Evolutionary conservation across 257 asterid genomes (phyloP), one percentile per base, ranked within the genome.

Genomic region (Capsicum baccatum): DNA sequence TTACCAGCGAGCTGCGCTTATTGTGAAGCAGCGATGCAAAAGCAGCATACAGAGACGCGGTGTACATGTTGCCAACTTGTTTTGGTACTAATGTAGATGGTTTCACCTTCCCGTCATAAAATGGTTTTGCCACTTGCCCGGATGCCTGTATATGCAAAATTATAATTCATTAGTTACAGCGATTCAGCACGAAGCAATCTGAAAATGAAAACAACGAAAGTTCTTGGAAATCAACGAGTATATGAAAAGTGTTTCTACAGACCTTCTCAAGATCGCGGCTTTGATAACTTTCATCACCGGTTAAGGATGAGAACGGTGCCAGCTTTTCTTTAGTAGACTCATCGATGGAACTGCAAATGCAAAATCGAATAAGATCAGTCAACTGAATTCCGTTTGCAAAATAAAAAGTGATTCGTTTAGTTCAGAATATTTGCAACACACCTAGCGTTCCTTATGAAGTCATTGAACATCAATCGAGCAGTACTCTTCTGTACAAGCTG

Each of bases 401-500:
- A 50, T 2, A 37, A 14, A 33, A 35, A 1, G 35, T 1, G 14
- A 26, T 10, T 19, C n/a, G 33, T 16, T 26, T 66, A 1, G 2
- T 14, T 52, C 16, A 4, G 81, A 7, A 14, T 14, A 26, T 14
- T 15, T 54, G 56, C 33, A 48, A 83, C 69, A 70, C 85, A 93
- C 99, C 97, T 94, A 89, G 97, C 97, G 82, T 85, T 90, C 78
- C 91, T 91, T 86, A 73, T 48, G 21, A 92, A 93, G 84, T 97
- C 99, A 37, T 95, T 92, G 94, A 85, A 97, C 59, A 94, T 60
- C 93, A 97, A 89, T 84, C 99, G 89, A 11, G 99, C 92, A 52
- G 95, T 92, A 88, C 99, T 97, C 90, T 97, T 97, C 92, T 97
- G 99, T 83, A 97, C 99, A 88, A 97, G 98, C 98, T 97, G 98